Base-by-base conservation (phyloP, 2,329 filamentous ascomycete genomes). In the Diatrype stigma region DNA sequence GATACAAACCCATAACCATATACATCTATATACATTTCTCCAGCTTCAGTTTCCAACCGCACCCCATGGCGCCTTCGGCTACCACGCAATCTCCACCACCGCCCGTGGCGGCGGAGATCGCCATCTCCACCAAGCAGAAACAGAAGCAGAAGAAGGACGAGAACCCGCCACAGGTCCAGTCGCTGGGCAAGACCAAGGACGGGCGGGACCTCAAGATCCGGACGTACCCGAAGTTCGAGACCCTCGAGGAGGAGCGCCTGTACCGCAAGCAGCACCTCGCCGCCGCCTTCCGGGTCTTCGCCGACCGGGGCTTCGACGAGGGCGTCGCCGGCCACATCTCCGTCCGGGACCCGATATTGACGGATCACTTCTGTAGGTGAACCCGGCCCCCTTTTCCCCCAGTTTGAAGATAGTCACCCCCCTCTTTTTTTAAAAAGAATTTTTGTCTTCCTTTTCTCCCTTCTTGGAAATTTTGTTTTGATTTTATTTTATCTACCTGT, bases 321-420 rank as follows among this genome's bases (percentile, higher is more conserved):
- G 83, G 83, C 47, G 82, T 85, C 69, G 73, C 73, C 10, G 82
- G 83, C 0, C 83, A 87, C 62, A 86, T 87, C 51, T 76, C 72
- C 6, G 78, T 86, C 1, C 73, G 82, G 10, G 83, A 86, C 58
- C 82, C 82, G 0, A 80, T 84, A 58, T 68, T 79, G 53, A 70
- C 72, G 0, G 70, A 82, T 55, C 75, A 75, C 14, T 84, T 85
- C 64, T 86, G 83, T 82, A 83, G 12, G 40, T 19, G 19, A 26
- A n/a, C n/a, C n/a, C n/a, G n/a, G n/a, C n/a, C n/a, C n/a, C n/a
- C n/a, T n/a, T n/a, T n/a, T n/a, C n/a, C n/a, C n/a, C n/a, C n/a
- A n/a, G n/a, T n/a, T n/a, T n/a, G n/a, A n/a, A n/a, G n/a, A n/a
- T n/a, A n/a, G n/a, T n/a, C 34, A 6, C n/a, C 34, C 6, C 34